Evolutionary conservation across 2,329 filamentous ascomycete species (phyloP), one percentile per base, ranked within the genome.

Genomic region (Neoscytalidium dimidiatum): DNA sequence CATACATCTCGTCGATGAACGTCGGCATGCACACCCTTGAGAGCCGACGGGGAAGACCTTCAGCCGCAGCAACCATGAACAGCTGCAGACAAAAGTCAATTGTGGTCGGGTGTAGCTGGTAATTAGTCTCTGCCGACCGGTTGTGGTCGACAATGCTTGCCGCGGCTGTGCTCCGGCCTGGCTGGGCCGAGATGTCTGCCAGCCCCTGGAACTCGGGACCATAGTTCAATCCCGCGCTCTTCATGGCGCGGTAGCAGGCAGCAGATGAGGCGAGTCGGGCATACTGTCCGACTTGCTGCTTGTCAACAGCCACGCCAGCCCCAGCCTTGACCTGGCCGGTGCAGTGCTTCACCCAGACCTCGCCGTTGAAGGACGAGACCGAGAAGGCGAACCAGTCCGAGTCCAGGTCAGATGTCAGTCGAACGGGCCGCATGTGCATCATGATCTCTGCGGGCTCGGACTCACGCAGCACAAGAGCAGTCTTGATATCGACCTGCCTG

Each of bases 271-370:
- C 52, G n/a, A 9, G n/a, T 9, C 52, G 52, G 17, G 52, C 19
- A 9, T 38, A 11, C 28, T 33, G 38, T 41, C 1, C 38, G 38
- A 17, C 49, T 17, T 14, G 28, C 29, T 5, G 29, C 52, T 5
- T 17, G 48, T n/a, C 28, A 7, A 9, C 48, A 13, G 26, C 2
- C 48, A 31, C 48, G 6, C 17, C 48, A 14, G 14, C 28, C 21
- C 35, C 53, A 6, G 53, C 53, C 28, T 31, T 41, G 9, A 68
- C 66, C 26, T 66, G 28, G 17, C 72, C 72, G 13, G n/a, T 28
- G 60, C 65, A 69, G 62, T 74, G 71, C 35, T 70, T 70, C 7
- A 48, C 60, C 75, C 74, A 77, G 6, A 62, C 38, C 21, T 58
- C 33, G 1, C 68, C 69, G 28, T 69, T 68, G 43, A 68, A 56